Evolutionary conservation across 169 alveolate genomes (phyloP).

Genomic region (Plasmodium coatneyi): DNA sequence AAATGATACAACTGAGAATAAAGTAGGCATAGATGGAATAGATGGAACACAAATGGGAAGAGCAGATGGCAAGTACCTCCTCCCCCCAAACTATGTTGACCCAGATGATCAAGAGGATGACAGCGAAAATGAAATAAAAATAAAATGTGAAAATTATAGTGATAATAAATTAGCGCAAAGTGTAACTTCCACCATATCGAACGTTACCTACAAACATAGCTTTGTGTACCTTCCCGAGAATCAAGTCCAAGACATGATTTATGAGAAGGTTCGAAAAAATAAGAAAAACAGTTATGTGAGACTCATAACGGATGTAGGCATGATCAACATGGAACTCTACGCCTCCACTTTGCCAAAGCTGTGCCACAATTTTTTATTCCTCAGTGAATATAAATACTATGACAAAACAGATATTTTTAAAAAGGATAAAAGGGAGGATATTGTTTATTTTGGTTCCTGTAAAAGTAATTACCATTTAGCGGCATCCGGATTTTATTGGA

Average conservation of each 20-base stretch:
- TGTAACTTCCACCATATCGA: conserved; percentile 70
- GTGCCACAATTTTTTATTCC: conserved; percentile 70
- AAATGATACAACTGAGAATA: neutral
- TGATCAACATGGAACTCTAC: conserved; percentile 65
- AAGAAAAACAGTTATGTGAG: conserved; percentile 71
- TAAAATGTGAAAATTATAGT: conserved; percentile 75
- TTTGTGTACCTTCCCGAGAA: conserved; percentile 58
- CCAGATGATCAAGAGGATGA: conserved; percentile 7
- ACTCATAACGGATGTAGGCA: conserved; percentile 72
- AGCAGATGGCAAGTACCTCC: neutral
- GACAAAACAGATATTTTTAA: conserved; percentile 71
- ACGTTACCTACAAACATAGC: conserved; percentile 32
- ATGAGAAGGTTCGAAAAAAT: conserved; percentile 32
- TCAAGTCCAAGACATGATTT: conserved; percentile 42
- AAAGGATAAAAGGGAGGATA: conserved; percentile 20
- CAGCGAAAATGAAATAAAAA: conserved; percentile 75
- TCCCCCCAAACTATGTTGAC: neutral
- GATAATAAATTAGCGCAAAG: conserved; percentile 69
- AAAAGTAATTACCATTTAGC: conserved; percentile 60
- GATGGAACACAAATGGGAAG: neutral
- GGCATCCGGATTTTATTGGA: conserved; percentile 75
- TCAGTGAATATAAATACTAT: conserved; percentile 73
- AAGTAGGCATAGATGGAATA: conserved; percentile 2
- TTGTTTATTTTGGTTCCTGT: conserved; percentile 58
- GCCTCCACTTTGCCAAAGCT: conserved; percentile 39